Conservation (phyloP, 148 eudicot species). For the Fagopyrum tataricum region DNA sequence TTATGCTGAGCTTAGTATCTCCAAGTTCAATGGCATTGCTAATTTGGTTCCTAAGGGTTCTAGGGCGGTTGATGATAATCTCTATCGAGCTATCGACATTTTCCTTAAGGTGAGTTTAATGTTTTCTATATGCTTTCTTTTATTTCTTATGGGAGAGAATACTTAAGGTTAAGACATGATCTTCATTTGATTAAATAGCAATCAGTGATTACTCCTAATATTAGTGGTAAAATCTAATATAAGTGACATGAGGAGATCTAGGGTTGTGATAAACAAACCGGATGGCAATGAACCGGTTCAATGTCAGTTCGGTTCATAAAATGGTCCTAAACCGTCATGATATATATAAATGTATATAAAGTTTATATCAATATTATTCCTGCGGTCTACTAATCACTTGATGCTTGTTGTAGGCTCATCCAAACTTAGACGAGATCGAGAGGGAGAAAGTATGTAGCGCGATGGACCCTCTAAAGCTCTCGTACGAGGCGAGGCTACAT, state of each 20-base stretch:
- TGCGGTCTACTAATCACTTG: background rate
- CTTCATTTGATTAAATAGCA: background rate
- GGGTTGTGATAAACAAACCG: too few relatives aligned
- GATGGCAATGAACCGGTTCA: too few relatives aligned
- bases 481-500: slow-evolving; percentile 83
- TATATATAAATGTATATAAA: too few relatives aligned
- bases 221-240: too few relatives aligned
- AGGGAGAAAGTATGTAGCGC: slow-evolving; percentile 85
- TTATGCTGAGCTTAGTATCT: slow-evolving; percentile 55
- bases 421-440: slow-evolving; percentile 87
- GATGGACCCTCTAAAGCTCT: slow-evolving; percentile 84
- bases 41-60: slow-evolving; percentile 77
- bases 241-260: too few relatives aligned
- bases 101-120: slow-evolving; percentile 55
- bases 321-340: too few relatives aligned
- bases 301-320: too few relatives aligned
- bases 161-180: background rate
- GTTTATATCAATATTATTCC: too few relatives aligned
- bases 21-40: slow-evolving; percentile 87
- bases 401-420: slow-evolving; percentile 53
- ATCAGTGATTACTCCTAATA: background rate
- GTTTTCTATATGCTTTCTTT: background rate
- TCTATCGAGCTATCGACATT: slow-evolving; percentile 85
- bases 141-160: background rate
- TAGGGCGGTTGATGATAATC: slow-evolving; percentile 76